Conservation (phyloP, 345 rosid genomes). For the Clarkia xantiana region DNA sequence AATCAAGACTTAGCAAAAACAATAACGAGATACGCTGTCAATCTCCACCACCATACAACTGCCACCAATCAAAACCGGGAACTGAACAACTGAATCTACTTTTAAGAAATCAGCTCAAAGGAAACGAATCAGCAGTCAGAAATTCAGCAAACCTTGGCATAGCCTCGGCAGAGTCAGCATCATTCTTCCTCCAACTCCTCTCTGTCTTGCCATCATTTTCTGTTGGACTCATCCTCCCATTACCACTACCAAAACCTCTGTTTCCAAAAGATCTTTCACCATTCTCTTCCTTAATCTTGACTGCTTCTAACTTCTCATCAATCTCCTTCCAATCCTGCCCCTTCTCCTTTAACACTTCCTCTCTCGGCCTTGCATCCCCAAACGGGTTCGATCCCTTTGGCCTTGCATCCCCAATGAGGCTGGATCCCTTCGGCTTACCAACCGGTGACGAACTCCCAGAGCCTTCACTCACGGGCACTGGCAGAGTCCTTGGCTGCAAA, state of each 20-base stretch:
- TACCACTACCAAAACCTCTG: constrained; percentile 16
- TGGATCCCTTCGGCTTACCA: too few relatives aligned
- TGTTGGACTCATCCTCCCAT: constrained; percentile 3
- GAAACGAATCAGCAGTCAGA: not conserved
- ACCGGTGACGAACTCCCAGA: constrained; percentile 1
- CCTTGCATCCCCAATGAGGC: too few relatives aligned
- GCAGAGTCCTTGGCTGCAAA: constrained; percentile 61
- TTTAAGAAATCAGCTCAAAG: too few relatives aligned
- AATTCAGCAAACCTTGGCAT: constrained; percentile 6
- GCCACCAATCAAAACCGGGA: too few relatives aligned
- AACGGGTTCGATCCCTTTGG: constrained; percentile 64
- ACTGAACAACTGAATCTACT: too few relatives aligned
- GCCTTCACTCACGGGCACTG: constrained; percentile 29
- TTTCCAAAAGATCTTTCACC: constrained; percentile 21
- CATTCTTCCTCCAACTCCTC: constrained; percentile 15
- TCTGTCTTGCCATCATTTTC: constrained; percentile 11
- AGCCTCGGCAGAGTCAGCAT: constrained; percentile 3
- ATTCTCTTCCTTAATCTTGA: constrained; percentile 37
- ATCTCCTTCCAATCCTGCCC: constrained; percentile 89
- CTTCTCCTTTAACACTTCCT: constrained; percentile 84
- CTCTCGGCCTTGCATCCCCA: constrained; percentile 91
- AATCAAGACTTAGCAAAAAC: too few relatives aligned
- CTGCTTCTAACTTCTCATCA: constrained; percentile 64
- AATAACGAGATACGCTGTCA: too few relatives aligned
- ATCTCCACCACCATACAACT: too few relatives aligned